Conservation (phyloP, 441 rosid genomes). For the Eruca vesicaria region DNA sequence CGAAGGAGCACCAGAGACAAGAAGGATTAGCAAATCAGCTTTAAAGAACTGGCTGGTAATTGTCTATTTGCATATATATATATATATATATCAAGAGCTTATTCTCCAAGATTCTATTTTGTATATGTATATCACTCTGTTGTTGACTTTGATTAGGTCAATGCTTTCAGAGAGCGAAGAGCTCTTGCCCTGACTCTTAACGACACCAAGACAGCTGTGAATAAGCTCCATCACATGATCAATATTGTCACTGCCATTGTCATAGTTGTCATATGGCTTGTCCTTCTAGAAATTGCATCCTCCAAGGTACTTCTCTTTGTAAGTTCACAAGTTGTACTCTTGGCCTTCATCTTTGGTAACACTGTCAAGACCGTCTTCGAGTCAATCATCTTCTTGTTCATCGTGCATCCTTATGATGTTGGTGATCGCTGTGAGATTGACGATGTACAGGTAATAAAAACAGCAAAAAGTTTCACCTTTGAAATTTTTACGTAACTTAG, state of each 20-base stretch:
- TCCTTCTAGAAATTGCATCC: conserved; percentile 69
- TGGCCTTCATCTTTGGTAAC: conserved; percentile 80
- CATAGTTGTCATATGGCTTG: conserved; percentile 59
- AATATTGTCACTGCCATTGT: conserved; percentile 43
- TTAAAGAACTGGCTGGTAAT: conserved; percentile 88
- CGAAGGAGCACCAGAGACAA: conserved; percentile 59
- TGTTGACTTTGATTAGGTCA: conserved; percentile 52
- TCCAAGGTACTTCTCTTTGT: conserved; percentile 51
- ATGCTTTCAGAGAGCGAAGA: conserved; percentile 82
- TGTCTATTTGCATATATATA: neutral
- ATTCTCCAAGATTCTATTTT: neutral
- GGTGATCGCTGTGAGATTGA: conserved; percentile 87
- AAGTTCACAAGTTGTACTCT: conserved; percentile 73
- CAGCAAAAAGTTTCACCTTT: neutral
- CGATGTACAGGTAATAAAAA: conserved; percentile 60
- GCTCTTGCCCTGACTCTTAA: conserved; percentile 82
- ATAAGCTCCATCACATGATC: conserved; percentile 65
- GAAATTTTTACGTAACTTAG: neutral
- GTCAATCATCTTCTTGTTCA: conserved; percentile 78
- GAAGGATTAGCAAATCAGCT: conserved; percentile 62
- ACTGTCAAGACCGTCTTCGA: conserved; percentile 80
- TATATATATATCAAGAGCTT: neutral
- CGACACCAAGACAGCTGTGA: conserved; percentile 88
- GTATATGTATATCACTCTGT: conserved; percentile 9
- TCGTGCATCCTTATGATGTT: conserved; percentile 83